Conservation (phyloP, 2,329 filamentous ascomycete genomes). For the Neonectria ditissima region DNA sequence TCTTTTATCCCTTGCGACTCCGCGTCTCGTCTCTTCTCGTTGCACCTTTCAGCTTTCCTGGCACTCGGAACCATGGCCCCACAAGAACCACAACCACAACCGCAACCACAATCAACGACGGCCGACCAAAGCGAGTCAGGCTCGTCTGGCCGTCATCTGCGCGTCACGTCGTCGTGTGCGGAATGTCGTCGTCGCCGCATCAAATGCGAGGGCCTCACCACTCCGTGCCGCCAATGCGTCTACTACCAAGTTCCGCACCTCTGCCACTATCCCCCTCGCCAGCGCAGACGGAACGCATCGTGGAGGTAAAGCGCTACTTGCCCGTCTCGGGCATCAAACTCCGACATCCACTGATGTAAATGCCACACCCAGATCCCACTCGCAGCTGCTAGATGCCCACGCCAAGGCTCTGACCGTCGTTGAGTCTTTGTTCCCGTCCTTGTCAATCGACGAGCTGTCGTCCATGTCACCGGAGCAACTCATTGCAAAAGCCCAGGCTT, state of each 20-base stretch:
- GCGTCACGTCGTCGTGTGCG: constrained; percentile 15
- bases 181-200: constrained; percentile 27
- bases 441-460: not conserved
- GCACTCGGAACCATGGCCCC: not conserved
- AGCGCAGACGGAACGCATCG: constrained; percentile 18
- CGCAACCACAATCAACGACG: not conserved
- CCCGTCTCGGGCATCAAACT: not conserved
- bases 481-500: not conserved
- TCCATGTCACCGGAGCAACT: constrained; percentile 1
- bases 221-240: constrained; percentile 22
- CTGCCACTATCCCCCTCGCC: constrained; percentile 22
- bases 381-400: not conserved
- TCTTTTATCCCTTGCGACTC: too few species aligned
- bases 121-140: not conserved
- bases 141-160: not conserved
- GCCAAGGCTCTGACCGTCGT: not conserved
- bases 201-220: constrained; percentile 19
- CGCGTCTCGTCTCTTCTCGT: too few species aligned
- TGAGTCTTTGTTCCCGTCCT: not conserved
- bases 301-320: constrained; percentile 9
- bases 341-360: not conserved
- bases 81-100: not conserved
- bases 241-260: constrained; percentile 27
- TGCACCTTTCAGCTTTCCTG: not conserved
- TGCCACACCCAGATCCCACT: not conserved